Conservation (phyloP, 805 yeast species). For the Yamadazyma nakazawae region DNA sequence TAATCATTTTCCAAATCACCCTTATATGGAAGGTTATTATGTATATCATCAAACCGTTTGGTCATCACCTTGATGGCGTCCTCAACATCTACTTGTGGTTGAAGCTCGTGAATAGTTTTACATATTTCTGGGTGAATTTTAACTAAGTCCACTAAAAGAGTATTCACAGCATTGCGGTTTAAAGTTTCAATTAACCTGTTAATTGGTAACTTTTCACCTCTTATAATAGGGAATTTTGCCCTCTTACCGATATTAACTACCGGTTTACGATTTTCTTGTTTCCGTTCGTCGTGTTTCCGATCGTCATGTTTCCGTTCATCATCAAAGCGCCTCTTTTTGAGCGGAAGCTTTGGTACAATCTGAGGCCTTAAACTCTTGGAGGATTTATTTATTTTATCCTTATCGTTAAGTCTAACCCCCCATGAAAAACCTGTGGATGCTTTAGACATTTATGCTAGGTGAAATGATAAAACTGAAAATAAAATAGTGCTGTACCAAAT, state of each 20-base stretch:
- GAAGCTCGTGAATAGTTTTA: conserved; percentile 44
- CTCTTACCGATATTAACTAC: conserved; percentile 20
- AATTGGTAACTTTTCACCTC: conserved; percentile 61
- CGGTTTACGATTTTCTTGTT: conserved; percentile 9
- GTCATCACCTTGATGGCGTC: conserved; percentile 51
- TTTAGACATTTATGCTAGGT: conserved; percentile 4
- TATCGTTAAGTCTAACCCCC: conserved; percentile 18
- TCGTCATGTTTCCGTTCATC: conserved; percentile 9
- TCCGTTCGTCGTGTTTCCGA: conserved; percentile 9
- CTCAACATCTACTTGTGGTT: conserved; percentile 57
- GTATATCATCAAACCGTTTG: conserved; percentile 43
- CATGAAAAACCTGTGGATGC: conserved; percentile 32
- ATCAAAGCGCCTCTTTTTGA: conserved; percentile 13
- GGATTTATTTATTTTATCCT: conserved; percentile 1
- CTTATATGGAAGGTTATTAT: conserved; percentile 63
- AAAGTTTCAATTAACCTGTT: conserved; percentile 65
- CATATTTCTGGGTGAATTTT: conserved; percentile 60
- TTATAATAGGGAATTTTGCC: conserved; percentile 41
- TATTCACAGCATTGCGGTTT: conserved; percentile 53
- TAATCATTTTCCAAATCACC: conserved; percentile 74
- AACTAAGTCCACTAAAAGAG: conserved; percentile 51
- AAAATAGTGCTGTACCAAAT: too few relatives aligned
- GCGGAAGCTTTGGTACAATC: background rate
- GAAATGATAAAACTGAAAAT: too few relatives aligned
- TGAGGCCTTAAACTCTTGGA: conserved; percentile 6